Percentiles rank a stretch among this genome's conserved stretches.
Conservation (phyloP, 164 flowering plant species). For the Aristolochia fimbriata region DNA sequence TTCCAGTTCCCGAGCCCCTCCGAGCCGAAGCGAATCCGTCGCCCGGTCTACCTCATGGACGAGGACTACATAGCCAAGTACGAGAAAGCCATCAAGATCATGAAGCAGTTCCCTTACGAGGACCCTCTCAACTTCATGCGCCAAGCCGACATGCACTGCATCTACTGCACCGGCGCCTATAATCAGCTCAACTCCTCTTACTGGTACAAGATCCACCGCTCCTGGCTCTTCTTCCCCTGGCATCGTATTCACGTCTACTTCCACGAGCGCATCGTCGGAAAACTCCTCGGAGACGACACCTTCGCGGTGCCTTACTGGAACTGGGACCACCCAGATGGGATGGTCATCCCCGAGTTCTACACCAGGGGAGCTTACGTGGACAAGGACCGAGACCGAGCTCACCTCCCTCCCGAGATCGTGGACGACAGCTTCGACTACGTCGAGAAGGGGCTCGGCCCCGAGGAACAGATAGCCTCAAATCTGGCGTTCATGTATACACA, state of each 20-base stretch:
- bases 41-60: slow-evolving; percentile 41
- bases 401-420: slow-evolving; percentile 11
- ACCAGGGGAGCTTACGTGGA: slow-evolving; percentile 9
- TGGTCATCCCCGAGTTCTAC: slow-evolving; percentile 17
- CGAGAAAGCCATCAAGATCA: slow-evolving; percentile 25
- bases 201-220: slow-evolving; percentile 17
- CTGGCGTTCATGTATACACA: slow-evolving; percentile 20
- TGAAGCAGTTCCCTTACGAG: slow-evolving; percentile 14
- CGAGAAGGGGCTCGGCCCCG: slow-evolving; percentile 5
- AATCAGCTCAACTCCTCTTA: slow-evolving; percentile 27
- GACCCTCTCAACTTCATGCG: slow-evolving; percentile 18
- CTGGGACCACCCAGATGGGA: slow-evolving; percentile 20
- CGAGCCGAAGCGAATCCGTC: slow-evolving; percentile 33
- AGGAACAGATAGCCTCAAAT: slow-evolving; percentile 10
- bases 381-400: slow-evolving; percentile 8
- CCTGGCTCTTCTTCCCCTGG: slow-evolving; percentile 25
- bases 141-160: slow-evolving; percentile 22
- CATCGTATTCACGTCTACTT: slow-evolving; percentile 20
- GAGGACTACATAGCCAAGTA: slow-evolving; percentile 40
- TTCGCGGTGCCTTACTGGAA: slow-evolving; percentile 23
- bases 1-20: slow-evolving; percentile 31
- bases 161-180: slow-evolving; percentile 23
- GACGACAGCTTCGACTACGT: slow-evolving; percentile 12
- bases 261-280: slow-evolving; percentile 18
- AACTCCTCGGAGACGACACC: slow-evolving; percentile 19